A percentile compares a stretch with the other conserved stretches of the same genome.
Conservation (phyloP, 2,329 filamentous ascomycete species). For the Cladosporium sphaerospermum region DNA sequence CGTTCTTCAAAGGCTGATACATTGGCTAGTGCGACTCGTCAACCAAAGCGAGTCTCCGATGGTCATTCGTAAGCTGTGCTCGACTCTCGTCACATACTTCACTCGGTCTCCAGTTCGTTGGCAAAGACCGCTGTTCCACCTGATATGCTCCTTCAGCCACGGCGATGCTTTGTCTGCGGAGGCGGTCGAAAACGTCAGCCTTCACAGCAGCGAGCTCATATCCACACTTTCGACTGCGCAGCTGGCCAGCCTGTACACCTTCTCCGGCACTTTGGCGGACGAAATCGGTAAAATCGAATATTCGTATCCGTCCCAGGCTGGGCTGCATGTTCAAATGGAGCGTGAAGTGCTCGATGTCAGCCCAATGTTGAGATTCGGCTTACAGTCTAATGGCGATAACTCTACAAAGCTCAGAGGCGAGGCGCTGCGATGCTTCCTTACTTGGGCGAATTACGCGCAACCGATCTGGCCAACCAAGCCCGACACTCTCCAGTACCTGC, state of each 20-base stretch:
- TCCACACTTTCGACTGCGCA: slow-evolving; percentile 17
- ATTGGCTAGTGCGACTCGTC: slow-evolving; percentile 55
- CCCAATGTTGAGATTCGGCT: slow-evolving; percentile 3
- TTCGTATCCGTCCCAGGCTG: slow-evolving; percentile 30
- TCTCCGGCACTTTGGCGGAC: slow-evolving; percentile 57
- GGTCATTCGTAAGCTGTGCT: slow-evolving; percentile 67
- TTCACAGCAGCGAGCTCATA: slow-evolving; percentile 27
- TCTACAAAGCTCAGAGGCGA: slow-evolving; percentile 16
- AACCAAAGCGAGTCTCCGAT: slow-evolving; percentile 50
- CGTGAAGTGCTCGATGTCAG: slow-evolving; percentile 3
- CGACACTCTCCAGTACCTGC: slow-evolving; percentile 53
- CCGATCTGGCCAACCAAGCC: slow-evolving; percentile 53
- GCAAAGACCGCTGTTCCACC: slow-evolving; percentile 51
- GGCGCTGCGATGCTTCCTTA: slow-evolving; percentile 33
- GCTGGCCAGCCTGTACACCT: slow-evolving; percentile 57
- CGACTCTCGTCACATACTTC: slow-evolving; percentile 70
- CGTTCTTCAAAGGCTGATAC: slow-evolving; percentile 55
- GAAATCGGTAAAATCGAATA: slow-evolving; percentile 63
- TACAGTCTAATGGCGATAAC: slow-evolving; percentile 2
- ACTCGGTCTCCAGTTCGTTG: slow-evolving; percentile 63
- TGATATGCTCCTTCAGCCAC: slow-evolving; percentile 23
- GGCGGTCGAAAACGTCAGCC: neutral
- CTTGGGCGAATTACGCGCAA: slow-evolving; percentile 70
- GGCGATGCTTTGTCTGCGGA: slow-evolving; percentile 15
- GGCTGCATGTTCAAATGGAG: slow-evolving; percentile 36